Conservation (phyloP, 2,329 filamentous ascomycete species). For the Westerdykella sp. region DNA sequence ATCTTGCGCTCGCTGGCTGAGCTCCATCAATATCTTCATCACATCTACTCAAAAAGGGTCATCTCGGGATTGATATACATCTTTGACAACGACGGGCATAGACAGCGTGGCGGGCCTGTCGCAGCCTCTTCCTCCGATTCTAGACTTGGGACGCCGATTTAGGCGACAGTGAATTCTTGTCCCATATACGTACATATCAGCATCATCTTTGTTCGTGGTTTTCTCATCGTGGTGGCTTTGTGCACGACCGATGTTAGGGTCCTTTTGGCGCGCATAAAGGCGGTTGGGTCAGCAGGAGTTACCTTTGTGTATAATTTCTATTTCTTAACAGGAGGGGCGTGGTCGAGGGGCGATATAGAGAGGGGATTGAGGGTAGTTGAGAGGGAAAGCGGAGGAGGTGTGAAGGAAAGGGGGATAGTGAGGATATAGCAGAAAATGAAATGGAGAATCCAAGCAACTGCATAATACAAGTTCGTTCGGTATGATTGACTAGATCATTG, state of each 20-base stretch:
- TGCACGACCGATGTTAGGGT: not conserved
- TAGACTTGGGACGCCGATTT: not conserved
- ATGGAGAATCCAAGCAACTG: too few species aligned
- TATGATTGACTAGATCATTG: too few species aligned
- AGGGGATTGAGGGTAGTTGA: too few species aligned
- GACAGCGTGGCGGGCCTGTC: constrained; percentile 17
- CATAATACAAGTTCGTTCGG: too few species aligned
- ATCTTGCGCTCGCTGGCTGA: constrained; percentile 29
- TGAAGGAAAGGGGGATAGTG: too few species aligned
- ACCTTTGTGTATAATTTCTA: constrained; percentile 19
- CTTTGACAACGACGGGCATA: constrained; percentile 19
- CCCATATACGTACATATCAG: constrained; percentile 5
- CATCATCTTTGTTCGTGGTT: not conserved
- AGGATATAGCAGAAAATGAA: too few species aligned
- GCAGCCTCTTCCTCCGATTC: not conserved
- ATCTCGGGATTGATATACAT: constrained; percentile 12
- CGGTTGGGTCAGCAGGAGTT: not conserved
- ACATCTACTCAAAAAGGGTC: constrained; percentile 17
- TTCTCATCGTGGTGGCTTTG: not conserved
- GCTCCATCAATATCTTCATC: constrained; percentile 11
- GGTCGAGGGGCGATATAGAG: too few species aligned
- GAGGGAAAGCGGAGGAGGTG: too few species aligned
- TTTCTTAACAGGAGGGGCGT: constrained; percentile 2
- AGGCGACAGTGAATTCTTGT: not conserved
- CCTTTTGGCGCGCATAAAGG: not conserved